Evolutionary conservation across 2,329 filamentous ascomycete species (phyloP).

Genomic region (Nothophaeocryptopus gaeumannii): DNA sequence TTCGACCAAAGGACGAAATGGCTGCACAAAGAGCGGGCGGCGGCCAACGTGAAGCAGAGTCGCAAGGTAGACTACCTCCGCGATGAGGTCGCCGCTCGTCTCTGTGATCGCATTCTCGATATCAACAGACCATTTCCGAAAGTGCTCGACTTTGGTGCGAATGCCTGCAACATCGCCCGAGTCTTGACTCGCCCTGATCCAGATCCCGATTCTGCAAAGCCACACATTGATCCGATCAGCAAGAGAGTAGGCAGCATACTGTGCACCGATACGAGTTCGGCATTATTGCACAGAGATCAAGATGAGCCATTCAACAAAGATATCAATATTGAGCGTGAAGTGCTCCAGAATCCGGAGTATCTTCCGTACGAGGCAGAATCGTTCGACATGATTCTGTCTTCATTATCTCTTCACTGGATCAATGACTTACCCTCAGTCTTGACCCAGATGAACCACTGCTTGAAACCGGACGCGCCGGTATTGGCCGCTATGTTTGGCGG

Average conservation of each 20-base stretch:
- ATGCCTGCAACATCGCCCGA: conserved; percentile 89
- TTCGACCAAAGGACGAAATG: conserved; percentile 89
- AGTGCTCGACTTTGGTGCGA: conserved; percentile 89
- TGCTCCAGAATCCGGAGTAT: conserved; percentile 71
- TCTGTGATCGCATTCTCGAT: conserved; percentile 85
- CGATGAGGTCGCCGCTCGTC: conserved; percentile 80
- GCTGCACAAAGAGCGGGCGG: conserved; percentile 85
- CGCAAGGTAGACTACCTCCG: conserved; percentile 87
- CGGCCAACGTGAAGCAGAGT: conserved; percentile 65
- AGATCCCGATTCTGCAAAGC: conserved; percentile 62
- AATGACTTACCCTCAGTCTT: conserved; percentile 89
- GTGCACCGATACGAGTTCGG: conserved; percentile 76
- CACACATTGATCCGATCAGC: conserved; percentile 64
- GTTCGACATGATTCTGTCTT: conserved; percentile 89
- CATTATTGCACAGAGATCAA: conserved; percentile 76
- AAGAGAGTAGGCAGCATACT: conserved; percentile 70
- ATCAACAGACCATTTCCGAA: conserved; percentile 84
- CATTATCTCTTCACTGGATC: conserved; percentile 91
- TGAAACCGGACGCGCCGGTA: conserved; percentile 89
- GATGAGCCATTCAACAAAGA: conserved; percentile 70
- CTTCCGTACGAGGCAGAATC: conserved; percentile 72
- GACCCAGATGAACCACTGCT: conserved; percentile 75
- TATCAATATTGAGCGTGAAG: conserved; percentile 68
- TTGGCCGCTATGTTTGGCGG: conserved; percentile 96
- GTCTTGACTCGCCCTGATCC: conserved; percentile 64